Percentiles rank a stretch among this genome's conserved stretches.
These are phyloP conservation scores for Prosopis cineraria DNA, from an alignment of 306 rosid species.

Conservation along the genomic window DNA sequence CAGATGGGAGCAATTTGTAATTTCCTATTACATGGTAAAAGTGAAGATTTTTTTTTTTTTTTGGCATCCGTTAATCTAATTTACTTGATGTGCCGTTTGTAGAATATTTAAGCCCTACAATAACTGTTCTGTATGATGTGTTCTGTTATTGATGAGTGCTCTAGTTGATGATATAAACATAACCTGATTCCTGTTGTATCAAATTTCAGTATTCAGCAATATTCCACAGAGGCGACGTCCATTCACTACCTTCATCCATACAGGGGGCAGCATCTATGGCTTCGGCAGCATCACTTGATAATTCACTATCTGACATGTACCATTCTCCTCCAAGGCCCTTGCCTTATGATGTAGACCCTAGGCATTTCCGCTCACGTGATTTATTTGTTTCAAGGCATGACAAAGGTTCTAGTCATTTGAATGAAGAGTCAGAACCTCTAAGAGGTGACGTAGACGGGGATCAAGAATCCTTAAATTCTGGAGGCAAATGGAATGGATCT, in stretches of 20 bases:
- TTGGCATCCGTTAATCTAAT: slow-evolving; percentile 26
- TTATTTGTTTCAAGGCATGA: slow-evolving; percentile 81
- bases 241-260: slow-evolving; percentile 71
- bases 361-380: slow-evolving; percentile 73
- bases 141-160: slow-evolving; percentile 17
- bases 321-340: slow-evolving; percentile 97
- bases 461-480: slow-evolving; percentile 55
- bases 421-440: slow-evolving; percentile 88
- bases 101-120: slow-evolving; percentile 5
- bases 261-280: slow-evolving; percentile 77
- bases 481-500: slow-evolving; percentile 71
- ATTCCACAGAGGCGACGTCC: slow-evolving; percentile 83
- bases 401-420: slow-evolving; percentile 88
- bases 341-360: slow-evolving; percentile 94
- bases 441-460: slow-evolving; percentile 71
- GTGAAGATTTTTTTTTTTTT: neutral
- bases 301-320: slow-evolving; percentile 81
- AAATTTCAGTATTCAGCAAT: slow-evolving; percentile 70
- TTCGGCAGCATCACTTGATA: slow-evolving; percentile 73
- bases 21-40: slow-evolving; percentile 8
- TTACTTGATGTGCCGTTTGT: slow-evolving; percentile 25
- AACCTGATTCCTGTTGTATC: slow-evolving; percentile 26
- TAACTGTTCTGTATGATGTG: neutral
- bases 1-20: slow-evolving; percentile 2
- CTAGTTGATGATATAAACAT: slow-evolving; percentile 23